These are phyloP conservation scores for Penicillium sp. DNA, from an alignment of 2,329 filamentous ascomycete genomes.

Conservation along the genomic window DNA sequence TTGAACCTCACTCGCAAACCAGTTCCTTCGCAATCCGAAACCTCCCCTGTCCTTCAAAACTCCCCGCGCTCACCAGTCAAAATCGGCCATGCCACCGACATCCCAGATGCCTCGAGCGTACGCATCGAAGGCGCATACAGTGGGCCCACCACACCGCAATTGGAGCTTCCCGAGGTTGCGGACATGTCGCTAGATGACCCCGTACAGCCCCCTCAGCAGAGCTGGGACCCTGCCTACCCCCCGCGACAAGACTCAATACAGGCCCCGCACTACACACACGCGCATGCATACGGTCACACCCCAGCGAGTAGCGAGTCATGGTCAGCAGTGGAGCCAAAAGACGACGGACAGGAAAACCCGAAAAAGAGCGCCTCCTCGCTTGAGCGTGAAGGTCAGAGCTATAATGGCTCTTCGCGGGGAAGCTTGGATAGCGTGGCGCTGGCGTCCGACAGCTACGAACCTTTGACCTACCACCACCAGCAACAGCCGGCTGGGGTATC, in stretches of 20 bases:
- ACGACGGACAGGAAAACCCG: constrained; percentile 17
- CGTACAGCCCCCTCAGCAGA: constrained; percentile 16
- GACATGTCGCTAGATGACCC: constrained; percentile 28
- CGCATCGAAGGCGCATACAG: constrained; percentile 28
- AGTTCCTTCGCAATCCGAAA: constrained; percentile 14
- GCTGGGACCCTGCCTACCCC: constrained; percentile 21
- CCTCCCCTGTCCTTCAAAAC: constrained; percentile 28
- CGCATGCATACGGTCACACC: constrained; percentile 29
- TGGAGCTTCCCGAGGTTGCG: constrained; percentile 27
- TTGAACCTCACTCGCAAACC: constrained; percentile 29
- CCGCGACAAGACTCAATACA: constrained; percentile 27
- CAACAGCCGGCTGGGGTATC: constrained; percentile 40
- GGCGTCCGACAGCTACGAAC: constrained; percentile 42
- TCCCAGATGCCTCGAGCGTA: constrained; percentile 29
- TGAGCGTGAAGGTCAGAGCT: constrained; percentile 25
- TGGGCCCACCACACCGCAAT: constrained; percentile 20
- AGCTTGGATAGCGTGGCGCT: constrained; percentile 38
- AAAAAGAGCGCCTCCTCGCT: constrained; percentile 26
- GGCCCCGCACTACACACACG: constrained; percentile 12
- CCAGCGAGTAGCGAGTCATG: constrained; percentile 38
- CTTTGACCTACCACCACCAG: constrained; percentile 53
- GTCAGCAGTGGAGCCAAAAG: constrained; percentile 33
- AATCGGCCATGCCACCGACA: constrained; percentile 28
- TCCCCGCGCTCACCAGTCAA: constrained; percentile 36
- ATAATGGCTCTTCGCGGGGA: constrained; percentile 34